Conservation (phyloP, 352 stramenopile genomes). For the Phytophthora fragariae region DNA sequence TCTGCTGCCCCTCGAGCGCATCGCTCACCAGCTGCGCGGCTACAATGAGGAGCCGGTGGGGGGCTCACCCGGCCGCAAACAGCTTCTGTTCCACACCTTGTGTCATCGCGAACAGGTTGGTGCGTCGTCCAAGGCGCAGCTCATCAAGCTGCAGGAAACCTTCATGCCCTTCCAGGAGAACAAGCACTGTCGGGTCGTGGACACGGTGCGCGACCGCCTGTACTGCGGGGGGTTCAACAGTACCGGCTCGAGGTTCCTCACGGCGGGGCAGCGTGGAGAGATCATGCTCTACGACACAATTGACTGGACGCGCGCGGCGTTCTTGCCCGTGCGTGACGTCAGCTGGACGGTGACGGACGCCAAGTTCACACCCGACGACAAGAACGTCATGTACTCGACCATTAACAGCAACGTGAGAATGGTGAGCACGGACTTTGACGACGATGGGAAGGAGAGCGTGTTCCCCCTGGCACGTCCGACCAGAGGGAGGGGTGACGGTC, state of each 20-base stretch:
- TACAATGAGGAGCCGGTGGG: slow-evolving; percentile 46
- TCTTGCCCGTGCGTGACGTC: slow-evolving; percentile 71
- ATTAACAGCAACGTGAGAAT: slow-evolving; percentile 89
- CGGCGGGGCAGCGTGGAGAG: slow-evolving; percentile 70
- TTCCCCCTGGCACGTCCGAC: slow-evolving; percentile 48
- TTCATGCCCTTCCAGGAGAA: slow-evolving; percentile 86
- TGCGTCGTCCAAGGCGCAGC: slow-evolving; percentile 62
- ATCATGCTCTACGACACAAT: slow-evolving; percentile 82
- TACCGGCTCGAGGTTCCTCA: slow-evolving; percentile 71
- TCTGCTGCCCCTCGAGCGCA: slow-evolving; percentile 58
- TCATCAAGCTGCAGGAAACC: slow-evolving; percentile 79
- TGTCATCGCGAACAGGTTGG: slow-evolving; percentile 75
- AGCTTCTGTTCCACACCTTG: slow-evolving; percentile 69
- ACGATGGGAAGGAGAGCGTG: slow-evolving; percentile 58
- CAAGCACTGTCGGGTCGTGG: slow-evolving; percentile 77
- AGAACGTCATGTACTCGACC: slow-evolving; percentile 77
- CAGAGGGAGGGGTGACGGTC: slow-evolving; percentile 28
- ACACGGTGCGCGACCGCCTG: slow-evolving; percentile 72
- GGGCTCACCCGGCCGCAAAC: slow-evolving; percentile 25
- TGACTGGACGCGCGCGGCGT: slow-evolving; percentile 61
- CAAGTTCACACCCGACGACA: slow-evolving; percentile 82
- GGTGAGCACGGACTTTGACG: slow-evolving; percentile 68
- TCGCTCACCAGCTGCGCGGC: slow-evolving; percentile 70
- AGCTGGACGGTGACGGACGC: slow-evolving; percentile 88
- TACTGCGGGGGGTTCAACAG: slow-evolving; percentile 87